Evolutionary conservation across 768 basidiomycete species (phyloP), one percentile per base, ranked within the genome.

Genomic region (Dendrothele bispora): DNA sequence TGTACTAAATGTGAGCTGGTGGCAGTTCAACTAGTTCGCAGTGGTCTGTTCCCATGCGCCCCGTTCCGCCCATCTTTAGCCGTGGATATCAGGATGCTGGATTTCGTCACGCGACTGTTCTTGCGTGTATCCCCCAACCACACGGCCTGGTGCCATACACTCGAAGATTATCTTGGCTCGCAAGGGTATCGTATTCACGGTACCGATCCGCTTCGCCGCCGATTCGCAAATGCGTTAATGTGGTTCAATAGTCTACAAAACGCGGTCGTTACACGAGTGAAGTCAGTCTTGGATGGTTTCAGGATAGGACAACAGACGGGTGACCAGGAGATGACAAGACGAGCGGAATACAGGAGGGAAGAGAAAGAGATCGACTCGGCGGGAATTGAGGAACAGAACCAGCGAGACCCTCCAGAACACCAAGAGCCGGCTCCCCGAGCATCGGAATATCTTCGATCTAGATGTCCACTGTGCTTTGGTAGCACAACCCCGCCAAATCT

Each of bases 391-490:
- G n/a, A n/a, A n/a, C n/a, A n/a, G n/a, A n/a, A n/a, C n/a, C n/a
- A n/a, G n/a, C n/a, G n/a, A n/a, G n/a, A n/a, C n/a, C n/a, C n/a
- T n/a, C n/a, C n/a, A n/a, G n/a, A n/a, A n/a, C n/a, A n/a, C n/a
- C n/a, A n/a, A n/a, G n/a, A n/a, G n/a, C n/a, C n/a, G n/a, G n/a
- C n/a, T n/a, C n/a, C n/a, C n/a, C n/a, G 51, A 5, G 58, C 56
- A 8, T 56, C 50, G 43, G 54, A 57, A 22, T 63, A 60, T 42
- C 48, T 64, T 6, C 34, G 57, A 2, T 18, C 32, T 1, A 27
- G 50, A 4, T 67, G 65, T 39, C 65, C 62, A 6, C 39, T 61
- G 7, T 67, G 63, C 39, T 67, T 67, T 39, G 60, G 56, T 4
- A 58, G 58, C 24, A 17, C 42, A 14, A 26, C 26, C n/a, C n/a